These are phyloP conservation scores for Stenocarpella maydis DNA, from an alignment of 2,329 filamentous ascomycete species.

Conservation along the genomic window DNA sequence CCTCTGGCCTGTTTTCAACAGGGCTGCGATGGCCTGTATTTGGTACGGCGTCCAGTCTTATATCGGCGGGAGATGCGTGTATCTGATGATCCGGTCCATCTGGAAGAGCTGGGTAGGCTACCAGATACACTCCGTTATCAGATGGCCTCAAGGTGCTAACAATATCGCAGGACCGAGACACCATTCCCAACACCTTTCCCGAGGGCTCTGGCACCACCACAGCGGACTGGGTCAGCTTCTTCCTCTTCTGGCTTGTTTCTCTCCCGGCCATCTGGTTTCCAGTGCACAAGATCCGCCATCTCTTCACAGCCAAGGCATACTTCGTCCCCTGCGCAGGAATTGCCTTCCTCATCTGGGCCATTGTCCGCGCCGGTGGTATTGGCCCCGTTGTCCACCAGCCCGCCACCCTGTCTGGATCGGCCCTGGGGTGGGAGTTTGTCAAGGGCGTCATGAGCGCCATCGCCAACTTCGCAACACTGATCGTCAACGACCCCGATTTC, in stretches of 20 bases:
- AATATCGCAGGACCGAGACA: conserved; percentile 52
- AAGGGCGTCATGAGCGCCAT: conserved; percentile 89
- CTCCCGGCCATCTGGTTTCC: conserved; percentile 89
- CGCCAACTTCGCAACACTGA: conserved; percentile 89
- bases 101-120: conserved; percentile 72
- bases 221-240: conserved; percentile 80
- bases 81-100: conserved; percentile 87
- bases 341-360: conserved; percentile 86
- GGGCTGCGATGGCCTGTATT: conserved; percentile 84
- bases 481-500: conserved; percentile 85
- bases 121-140: not conserved
- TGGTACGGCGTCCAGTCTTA: conserved; percentile 90
- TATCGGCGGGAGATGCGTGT: conserved; percentile 86
- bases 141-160: conserved; percentile 16
- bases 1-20: conserved; percentile 88
- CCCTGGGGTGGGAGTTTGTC: conserved; percentile 82
- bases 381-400: conserved; percentile 82
- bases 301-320: conserved; percentile 90
- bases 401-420: conserved; percentile 68
- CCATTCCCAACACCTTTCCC: conserved; percentile 73
- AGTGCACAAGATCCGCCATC: conserved; percentile 85
- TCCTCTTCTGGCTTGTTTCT: conserved; percentile 84
- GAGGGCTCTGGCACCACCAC: conserved; percentile 74
- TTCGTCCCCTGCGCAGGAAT: conserved; percentile 85
- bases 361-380: conserved; percentile 81